These are phyloP conservation scores for Dactylorhiza incarnata DNA, from an alignment of 106 monocot genomes.

Conservation along the genomic window DNA sequence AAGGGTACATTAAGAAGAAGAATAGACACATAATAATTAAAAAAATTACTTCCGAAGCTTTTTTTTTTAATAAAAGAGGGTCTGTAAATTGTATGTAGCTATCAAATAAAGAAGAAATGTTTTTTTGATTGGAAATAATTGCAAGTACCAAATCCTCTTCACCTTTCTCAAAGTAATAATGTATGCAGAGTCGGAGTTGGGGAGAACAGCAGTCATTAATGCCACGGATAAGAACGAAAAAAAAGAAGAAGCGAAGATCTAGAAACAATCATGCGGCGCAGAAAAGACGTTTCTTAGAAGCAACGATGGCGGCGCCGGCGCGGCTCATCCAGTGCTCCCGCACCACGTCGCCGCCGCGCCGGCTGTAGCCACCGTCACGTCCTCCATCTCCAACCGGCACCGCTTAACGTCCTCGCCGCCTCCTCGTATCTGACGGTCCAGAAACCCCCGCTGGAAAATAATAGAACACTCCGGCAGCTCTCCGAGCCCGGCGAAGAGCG, in stretches of 20 bases:
- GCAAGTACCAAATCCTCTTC: too few relatives aligned
- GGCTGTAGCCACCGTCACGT: neutral
- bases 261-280: neutral
- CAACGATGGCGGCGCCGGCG: neutral
- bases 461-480: conserved; percentile 78
- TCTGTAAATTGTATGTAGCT: neutral
- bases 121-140: too few relatives aligned
- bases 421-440: conserved; percentile 6
- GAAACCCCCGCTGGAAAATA: conserved; percentile 42
- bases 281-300: too few relatives aligned
- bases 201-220: neutral
- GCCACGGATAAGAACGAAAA: neutral
- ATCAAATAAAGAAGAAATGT: too few relatives aligned
- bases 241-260: neutral
- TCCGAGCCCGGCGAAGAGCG: conserved; percentile 68
- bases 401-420: conserved; percentile 14
- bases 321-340: neutral
- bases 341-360: neutral
- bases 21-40: too few relatives aligned
- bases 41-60: too few relatives aligned
- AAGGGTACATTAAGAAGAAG: too few relatives aligned
- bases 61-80: neutral
- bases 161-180: too few relatives aligned
- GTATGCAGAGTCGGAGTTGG: too few relatives aligned
- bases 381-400: neutral